These are phyloP conservation scores for Dioscorea dumetorum DNA, from an alignment of 106 monocot genomes.

Conservation along the genomic window DNA sequence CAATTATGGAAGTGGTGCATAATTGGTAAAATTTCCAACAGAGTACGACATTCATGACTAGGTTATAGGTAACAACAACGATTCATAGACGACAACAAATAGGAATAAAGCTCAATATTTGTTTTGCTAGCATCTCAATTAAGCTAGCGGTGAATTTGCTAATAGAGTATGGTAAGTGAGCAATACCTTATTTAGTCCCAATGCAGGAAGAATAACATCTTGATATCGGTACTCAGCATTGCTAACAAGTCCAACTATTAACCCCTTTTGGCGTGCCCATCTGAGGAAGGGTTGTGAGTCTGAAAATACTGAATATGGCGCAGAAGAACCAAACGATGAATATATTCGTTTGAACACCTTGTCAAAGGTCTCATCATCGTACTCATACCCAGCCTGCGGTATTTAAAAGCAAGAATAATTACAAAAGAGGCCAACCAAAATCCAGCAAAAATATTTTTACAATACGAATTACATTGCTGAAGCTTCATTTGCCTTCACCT, in stretches of 20 bases:
- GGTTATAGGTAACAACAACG: no score
- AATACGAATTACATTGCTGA: neutral
- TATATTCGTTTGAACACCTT: slow-evolving; percentile 91
- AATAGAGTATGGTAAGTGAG: no score
- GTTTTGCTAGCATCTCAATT: no score
- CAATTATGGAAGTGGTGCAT: no score
- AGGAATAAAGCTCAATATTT: no score
- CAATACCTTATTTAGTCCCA: slow-evolving; percentile 76
- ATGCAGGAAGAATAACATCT: slow-evolving; percentile 89
- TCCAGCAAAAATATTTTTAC: no score
- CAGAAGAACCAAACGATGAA: slow-evolving; percentile 86
- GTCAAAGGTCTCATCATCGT: slow-evolving; percentile 93
- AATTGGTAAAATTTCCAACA: no score
- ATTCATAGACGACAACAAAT: no score
- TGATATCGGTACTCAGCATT: slow-evolving; percentile 88
- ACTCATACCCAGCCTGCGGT: slow-evolving; percentile 88
- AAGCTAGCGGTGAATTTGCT: no score
- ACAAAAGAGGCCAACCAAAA: neutral
- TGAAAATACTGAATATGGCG: slow-evolving; percentile 74
- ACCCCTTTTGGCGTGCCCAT: slow-evolving; percentile 69
- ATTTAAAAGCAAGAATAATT: neutral
- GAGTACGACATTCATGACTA: neutral
- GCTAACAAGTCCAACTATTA: slow-evolving; percentile 79
- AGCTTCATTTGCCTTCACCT: slow-evolving; percentile 33
- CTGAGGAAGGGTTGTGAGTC: slow-evolving; percentile 85